Evolutionary conservation across 305 asterid genomes (phyloP), one percentile per base, ranked within the genome.

Genomic region (Stenogyne calaminthoides): DNA sequence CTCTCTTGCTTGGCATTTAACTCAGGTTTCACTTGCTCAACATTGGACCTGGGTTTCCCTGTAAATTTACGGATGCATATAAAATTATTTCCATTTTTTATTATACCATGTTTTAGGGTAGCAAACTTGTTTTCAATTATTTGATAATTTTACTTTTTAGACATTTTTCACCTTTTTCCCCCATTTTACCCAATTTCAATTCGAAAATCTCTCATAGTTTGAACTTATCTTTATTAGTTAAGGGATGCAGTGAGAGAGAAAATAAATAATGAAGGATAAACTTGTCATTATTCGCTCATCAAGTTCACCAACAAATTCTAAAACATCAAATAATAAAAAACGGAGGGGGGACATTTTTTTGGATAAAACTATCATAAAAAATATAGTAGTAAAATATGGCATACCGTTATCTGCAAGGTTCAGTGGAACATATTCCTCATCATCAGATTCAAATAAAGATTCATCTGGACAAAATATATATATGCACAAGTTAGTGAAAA

Each of bases 351-450:
- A 55, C 25, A 32, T 9, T 29, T 9, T 25, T 42, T 37, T 49
- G 16, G n/a, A 55, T 32, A 18, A 6, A 55, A 49, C 42, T 40
- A 5, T 37, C 15, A 49, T 74, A 12, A 65, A 74, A 2, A 60
- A 75, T 44, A 70, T 51, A 20, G 58, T n/a, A n/a, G n/a, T 42
- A 18, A 74, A 78, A 7, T 29, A 39, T 22, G 22, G 44, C 0
- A 10, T 82, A 90, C 97, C 97, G 79, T 88, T 88, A 49, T 70
- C 73, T 39, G 80, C 72, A 39, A 72, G 9, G 22, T 70, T n/a
- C 46, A 81, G 78, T 29, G 88, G 88, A 55, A 85, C 71, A 51
- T 79, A 86, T 67, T 88, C 93, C 44, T 88, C 88, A 6, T 55
- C 56, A 3, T 47, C 55, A 11, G 87, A 78, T 2, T 55, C 63